Evolutionary conservation across 2,329 filamentous ascomycete species (phyloP).

Genomic region (Colletotrichum sp.): DNA sequence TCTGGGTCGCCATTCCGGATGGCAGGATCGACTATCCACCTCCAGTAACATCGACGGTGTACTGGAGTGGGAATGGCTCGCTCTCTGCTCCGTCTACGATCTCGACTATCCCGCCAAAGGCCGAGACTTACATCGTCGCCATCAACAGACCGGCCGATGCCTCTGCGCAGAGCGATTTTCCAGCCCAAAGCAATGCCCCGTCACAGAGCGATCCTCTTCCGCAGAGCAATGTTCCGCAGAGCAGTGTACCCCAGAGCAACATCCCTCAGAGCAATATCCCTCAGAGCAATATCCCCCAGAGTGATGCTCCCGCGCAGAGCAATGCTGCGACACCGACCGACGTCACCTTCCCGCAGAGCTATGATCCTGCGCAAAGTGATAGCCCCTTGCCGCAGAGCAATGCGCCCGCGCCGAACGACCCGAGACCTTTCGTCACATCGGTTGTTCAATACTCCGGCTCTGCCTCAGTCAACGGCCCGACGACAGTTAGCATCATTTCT

Average conservation of each 20-base stretch:
- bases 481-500: slow-evolving; percentile 4
- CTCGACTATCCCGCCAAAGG: slow-evolving; percentile 1
- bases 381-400: background rate
- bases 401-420: background rate
- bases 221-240: background rate
- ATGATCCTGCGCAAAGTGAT: background rate
- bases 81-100: background rate
- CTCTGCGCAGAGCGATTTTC: background rate
- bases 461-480: background rate
- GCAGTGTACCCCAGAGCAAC: no score
- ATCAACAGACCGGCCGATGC: background rate
- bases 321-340: background rate
- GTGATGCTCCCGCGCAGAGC: background rate
- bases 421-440: background rate
- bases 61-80: background rate
- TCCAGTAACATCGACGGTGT: background rate
- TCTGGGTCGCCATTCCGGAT: slow-evolving; percentile 8
- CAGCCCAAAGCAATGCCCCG: background rate
- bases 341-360: background rate
- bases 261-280: background rate
- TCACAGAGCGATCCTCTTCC: background rate
- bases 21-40: background rate
- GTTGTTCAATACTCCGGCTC: slow-evolving; percentile 2
- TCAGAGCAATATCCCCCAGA: background rate
- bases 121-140: background rate